Conservation (phyloP, 148 eudicot genomes). For the Bassia scoparia region DNA sequence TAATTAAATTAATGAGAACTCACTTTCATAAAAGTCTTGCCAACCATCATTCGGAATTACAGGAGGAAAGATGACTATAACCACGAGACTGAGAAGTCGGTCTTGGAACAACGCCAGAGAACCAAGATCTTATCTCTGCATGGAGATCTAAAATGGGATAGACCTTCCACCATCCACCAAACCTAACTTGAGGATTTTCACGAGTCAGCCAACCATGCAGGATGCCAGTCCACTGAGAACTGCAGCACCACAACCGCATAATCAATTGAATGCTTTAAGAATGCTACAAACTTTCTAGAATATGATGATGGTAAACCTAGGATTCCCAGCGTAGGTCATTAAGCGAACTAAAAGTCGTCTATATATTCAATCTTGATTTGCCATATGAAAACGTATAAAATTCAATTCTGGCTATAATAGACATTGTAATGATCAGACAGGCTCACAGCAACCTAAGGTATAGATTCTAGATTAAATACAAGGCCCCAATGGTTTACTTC, state of each 20-base stretch:
- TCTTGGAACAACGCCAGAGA: slow-evolving; percentile 73
- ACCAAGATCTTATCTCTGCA: slow-evolving; percentile 84
- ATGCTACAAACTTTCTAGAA: neutral
- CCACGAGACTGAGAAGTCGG: slow-evolving; percentile 72
- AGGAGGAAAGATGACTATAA: slow-evolving; percentile 78
- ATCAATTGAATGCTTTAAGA: neutral
- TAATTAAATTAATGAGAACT: slow-evolving; percentile 33
- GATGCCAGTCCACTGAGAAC: slow-evolving; percentile 94
- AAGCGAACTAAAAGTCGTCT: no score
- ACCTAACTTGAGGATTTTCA: slow-evolving; percentile 61
- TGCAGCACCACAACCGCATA: slow-evolving; percentile 44
- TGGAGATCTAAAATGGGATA: slow-evolving; percentile 71
- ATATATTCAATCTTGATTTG: no score
- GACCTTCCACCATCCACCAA: slow-evolving; percentile 82
- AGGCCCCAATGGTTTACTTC: no score
- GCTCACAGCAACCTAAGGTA: no score
- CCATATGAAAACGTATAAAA: no score
- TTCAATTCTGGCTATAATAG: no score
- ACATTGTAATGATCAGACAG: no score
- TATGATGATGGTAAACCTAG: no score
- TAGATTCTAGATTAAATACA: no score
- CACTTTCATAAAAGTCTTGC: slow-evolving; percentile 79
- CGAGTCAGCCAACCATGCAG: slow-evolving; percentile 57
- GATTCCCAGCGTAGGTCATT: no score
- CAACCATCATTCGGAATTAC: slow-evolving; percentile 78